Evolutionary conservation across 805 yeast species (phyloP).

Genomic region (Wickerhamomyces chambardii): DNA sequence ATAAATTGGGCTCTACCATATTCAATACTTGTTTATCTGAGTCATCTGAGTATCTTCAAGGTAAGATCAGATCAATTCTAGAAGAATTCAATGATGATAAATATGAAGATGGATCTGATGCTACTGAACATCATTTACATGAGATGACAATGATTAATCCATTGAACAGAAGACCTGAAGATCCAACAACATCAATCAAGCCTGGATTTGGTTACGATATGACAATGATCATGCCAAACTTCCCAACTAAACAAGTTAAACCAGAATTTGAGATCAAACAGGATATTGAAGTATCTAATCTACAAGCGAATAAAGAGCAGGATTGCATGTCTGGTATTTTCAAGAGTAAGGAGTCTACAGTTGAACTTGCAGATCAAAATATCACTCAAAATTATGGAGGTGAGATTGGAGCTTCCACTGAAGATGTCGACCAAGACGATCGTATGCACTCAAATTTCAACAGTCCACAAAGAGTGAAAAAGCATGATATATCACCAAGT

Average conservation of each 20-base stretch:
- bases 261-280: no score
- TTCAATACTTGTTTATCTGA: constrained; percentile 3
- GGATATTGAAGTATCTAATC: no score
- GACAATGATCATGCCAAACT: constrained; percentile 28
- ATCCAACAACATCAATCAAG: constrained; percentile 7
- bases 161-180: constrained; percentile 4
- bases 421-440: no score
- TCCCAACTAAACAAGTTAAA: no score
- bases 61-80: constrained; percentile 14
- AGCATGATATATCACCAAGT: constrained; percentile 1
- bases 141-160: constrained; percentile 23
- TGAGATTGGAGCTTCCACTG: neutral
- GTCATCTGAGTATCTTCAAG: constrained; percentile 10
- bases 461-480: no score
- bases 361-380: constrained; percentile 1
- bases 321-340: constrained; percentile 16
- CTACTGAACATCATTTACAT: constrained; percentile 10
- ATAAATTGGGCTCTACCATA: constrained; percentile 3
- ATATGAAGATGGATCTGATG: constrained; percentile 6
- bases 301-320: no score
- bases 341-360: constrained; percentile 3
- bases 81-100: constrained; percentile 14
- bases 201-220: constrained; percentile 19
- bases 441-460: no score
- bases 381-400: neutral